These are phyloP conservation scores for Nepenthes gracilis DNA, from an alignment of 148 eudicot species.

Conservation along the genomic window DNA sequence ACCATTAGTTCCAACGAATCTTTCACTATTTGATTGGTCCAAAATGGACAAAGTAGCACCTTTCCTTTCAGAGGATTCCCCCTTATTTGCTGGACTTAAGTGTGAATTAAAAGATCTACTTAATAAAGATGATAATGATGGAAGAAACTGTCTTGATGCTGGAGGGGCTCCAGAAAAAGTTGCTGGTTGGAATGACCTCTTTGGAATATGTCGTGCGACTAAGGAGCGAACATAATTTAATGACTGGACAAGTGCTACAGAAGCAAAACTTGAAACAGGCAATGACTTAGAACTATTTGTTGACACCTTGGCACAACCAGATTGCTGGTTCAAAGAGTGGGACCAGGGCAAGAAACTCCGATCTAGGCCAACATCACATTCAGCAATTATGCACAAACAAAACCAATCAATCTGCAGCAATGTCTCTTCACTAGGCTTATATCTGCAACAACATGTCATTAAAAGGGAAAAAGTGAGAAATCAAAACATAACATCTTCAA, in stretches of 20 bases:
- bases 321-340: conserved; percentile 46
- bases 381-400: conserved; percentile 74
- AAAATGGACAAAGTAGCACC: conserved; percentile 54
- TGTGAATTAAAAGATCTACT: conserved; percentile 93
- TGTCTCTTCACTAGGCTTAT: conserved; percentile 94
- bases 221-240: conserved; percentile 91
- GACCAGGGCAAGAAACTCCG: conserved; percentile 62
- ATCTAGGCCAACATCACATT: conserved; percentile 65
- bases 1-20: conserved; percentile 47
- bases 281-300: conserved; percentile 40
- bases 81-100: conserved; percentile 53
- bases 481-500: not conserved
- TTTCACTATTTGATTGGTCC: conserved; percentile 52
- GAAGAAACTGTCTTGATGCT: conserved; percentile 83
- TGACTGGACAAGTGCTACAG: conserved; percentile 72
- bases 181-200: conserved; percentile 78
- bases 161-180: conserved; percentile 78
- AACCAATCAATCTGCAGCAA: conserved; percentile 82
- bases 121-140: conserved; percentile 74
- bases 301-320: conserved; percentile 31
- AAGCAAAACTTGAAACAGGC: conserved; percentile 92
- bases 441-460: conserved; percentile 36
- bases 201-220: conserved; percentile 82
- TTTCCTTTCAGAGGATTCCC: conserved; percentile 58
- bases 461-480: not conserved